Evolutionary conservation across 129 eudicot genomes (phyloP), one percentile per base, ranked within the genome.

Genomic region (Flaveria linearis): DNA sequence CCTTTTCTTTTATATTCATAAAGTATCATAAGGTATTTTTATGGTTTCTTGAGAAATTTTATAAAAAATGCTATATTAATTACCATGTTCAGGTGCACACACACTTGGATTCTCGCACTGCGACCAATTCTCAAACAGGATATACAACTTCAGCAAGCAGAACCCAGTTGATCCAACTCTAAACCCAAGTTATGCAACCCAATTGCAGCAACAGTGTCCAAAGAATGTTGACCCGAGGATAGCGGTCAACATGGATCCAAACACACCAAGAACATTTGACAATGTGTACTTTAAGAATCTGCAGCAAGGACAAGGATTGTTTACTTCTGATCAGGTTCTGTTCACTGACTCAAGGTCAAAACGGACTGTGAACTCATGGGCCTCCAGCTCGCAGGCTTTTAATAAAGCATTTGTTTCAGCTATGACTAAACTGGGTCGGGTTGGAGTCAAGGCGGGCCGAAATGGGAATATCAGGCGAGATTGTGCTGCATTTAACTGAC

Each of bases 41-140:
- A 36, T 36, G 41, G 41, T n/a, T 30, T 61, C 28, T 1, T 18
- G 5, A 16, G 18, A 45, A 42, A 20, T 14, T 17, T 57, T 50
- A 63, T 33, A 66, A 1, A 39, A 56, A 53, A 56, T 26, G 42
- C 66, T 14, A 49, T 15, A 12, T 23, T 78, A 71, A 61, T 62
- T 61, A 49, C 66, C 65, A 49, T 61, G 71, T 78, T 39, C 85
- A 93, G 98, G 85, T 43, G 89, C 91, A 18, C 99, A 94, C 80
- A 88, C 87, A 2, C 75, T 94, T 10, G 98, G 98, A 72, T 94
- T 94, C 74, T 87, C 98, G 7, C 98, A 94, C 77, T 94, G 98
- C 74, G 18, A 68, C 85, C 80, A 83, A 63, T 94, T 94, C 62
- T 28, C 96, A 9, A 91, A 86, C 78, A 85, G 98, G 82, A 85